Evolutionary conservation across 805 yeast genomes (phyloP), one percentile per base, ranked within the genome.

Genomic region (Pachysolen tannophilus): DNA sequence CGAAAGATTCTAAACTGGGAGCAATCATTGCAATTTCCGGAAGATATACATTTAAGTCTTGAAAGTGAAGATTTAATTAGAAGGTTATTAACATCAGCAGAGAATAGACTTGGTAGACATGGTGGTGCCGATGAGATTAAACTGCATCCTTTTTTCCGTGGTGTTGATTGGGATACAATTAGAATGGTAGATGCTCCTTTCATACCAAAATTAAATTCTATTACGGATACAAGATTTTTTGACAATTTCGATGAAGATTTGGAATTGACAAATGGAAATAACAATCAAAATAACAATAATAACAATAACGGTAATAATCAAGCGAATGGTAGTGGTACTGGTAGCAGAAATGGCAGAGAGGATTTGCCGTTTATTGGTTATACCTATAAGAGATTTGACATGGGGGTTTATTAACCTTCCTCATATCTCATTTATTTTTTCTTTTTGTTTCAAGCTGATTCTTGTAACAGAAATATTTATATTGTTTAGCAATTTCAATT

Each of bases 311-410:
- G 32, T 29, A 32, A 32, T 11, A 57, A 58, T 30, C 65, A 65
- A 48, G n/a, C n/a, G n/a, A 65, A 67, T 26, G 53, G 49, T 28
- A 55, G 47, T 20, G 61, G 58, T 26, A 56, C 56, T 16, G 60
- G 61, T 39, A n/a, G n/a, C n/a, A n/a, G n/a, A n/a, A 77, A 69
- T 47, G 65, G 72, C 37, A 78, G 84, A 53, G 95, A 86, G 56
- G 97, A 92, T 47, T 64, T 92, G 55, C 98, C 98, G 28, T 92
- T 92, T 54, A 92, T 92, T 52, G 98, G 98, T 3, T 92, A 92
- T 63, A 92, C 98, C 0, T 92, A 84, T 56, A 84, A 95, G 28
- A 72, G 97, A 51, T 92, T 92, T 55, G 97, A 88, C 24, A 37
- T 37, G 40, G 40, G 40, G 20, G 40, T 37, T 14, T 37, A 37